Evolutionary conservation across 1,284 basidiomycete species (phyloP).

Genomic region (Ceratobasidium theobromae): DNA sequence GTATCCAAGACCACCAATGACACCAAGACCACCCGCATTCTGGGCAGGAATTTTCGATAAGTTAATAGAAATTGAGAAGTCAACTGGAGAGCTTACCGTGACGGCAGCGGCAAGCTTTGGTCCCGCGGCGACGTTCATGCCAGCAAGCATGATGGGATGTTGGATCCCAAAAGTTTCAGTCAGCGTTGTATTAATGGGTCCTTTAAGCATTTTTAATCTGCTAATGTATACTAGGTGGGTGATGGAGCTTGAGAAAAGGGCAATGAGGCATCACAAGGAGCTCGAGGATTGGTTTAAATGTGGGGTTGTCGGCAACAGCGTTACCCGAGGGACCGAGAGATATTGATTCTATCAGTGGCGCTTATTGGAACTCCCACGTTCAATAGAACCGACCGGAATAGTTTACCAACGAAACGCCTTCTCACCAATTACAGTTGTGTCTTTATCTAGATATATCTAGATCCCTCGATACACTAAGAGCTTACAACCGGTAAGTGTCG

Average conservation of each 20-base stretch:
- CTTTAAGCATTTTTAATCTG: neutral
- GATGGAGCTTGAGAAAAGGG: neutral
- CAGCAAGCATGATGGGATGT: constrained; percentile 86
- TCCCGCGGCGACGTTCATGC: constrained; percentile 79
- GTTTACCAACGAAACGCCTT: too few relatives aligned
- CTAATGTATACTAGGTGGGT: neutral
- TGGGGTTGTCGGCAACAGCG: constrained; percentile 18
- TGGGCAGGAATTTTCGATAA: neutral
- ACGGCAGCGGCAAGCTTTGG: constrained; percentile 81
- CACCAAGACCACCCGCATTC: constrained; percentile 84
- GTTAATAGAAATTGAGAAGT: neutral
- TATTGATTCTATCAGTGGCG: neutral
- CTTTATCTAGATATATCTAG: too few relatives aligned
- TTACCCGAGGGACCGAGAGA: neutral
- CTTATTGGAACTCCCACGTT: too few relatives aligned
- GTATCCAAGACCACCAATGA: constrained; percentile 83
- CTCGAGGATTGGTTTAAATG: constrained; percentile 25
- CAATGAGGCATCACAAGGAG: neutral
- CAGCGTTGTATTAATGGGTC: constrained; percentile 46
- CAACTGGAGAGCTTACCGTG: constrained; percentile 39
- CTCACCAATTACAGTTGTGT: too few relatives aligned
- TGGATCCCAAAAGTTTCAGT: constrained; percentile 82
- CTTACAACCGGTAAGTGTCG: too few relatives aligned
- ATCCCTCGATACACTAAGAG: too few relatives aligned
- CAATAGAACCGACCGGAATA: too few relatives aligned